Percentiles rank a stretch among this genome's conserved stretches.
phyloP scores from a whole-genome alignment of 2,329 filamentous ascomycete genomes.

The Cladophialophora carrionii region DNA sequence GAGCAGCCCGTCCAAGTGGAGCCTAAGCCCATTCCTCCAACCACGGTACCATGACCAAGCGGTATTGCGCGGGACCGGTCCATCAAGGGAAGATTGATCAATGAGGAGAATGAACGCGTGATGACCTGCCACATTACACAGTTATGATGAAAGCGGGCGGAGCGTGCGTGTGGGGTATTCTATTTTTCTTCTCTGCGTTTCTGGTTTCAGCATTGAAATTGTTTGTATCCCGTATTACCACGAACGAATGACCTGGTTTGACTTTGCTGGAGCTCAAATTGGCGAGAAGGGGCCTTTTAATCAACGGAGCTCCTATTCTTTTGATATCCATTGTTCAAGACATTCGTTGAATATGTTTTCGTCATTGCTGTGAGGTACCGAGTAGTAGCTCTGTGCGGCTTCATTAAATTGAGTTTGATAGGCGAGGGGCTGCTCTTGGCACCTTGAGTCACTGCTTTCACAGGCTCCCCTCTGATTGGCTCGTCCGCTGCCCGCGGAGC shows the following conservation, averaged over 20 bases:
- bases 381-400: neutral
- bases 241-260: neutral
- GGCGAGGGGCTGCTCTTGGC: constrained; percentile 11
- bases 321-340: neutral
- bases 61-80: neutral
- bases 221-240: neutral
- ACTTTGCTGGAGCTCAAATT: neutral
- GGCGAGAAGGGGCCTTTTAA: neutral
- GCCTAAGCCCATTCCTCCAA: constrained; percentile 28
- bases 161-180: constrained; percentile 3
- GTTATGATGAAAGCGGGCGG: constrained; percentile 4
- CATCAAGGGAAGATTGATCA: constrained; percentile 11
- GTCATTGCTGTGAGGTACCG: neutral
- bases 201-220: neutral
- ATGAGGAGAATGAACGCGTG: constrained; percentile 11
- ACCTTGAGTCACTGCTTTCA: constrained; percentile 6
- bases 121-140: constrained; percentile 2
- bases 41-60: constrained; percentile 23
- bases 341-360: neutral
- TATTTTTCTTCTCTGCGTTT: neutral
- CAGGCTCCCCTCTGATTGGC: neutral
- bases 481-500: neutral
- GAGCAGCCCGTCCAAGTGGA: constrained; percentile 21
- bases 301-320: neutral
- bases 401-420: constrained; percentile 15